Percentiles rank a stretch among this genome's conserved stretches.
Evolutionary conservation across 2,329 filamentous ascomycete species (phyloP).

Genomic region (Penicillium verrucosum): DNA sequence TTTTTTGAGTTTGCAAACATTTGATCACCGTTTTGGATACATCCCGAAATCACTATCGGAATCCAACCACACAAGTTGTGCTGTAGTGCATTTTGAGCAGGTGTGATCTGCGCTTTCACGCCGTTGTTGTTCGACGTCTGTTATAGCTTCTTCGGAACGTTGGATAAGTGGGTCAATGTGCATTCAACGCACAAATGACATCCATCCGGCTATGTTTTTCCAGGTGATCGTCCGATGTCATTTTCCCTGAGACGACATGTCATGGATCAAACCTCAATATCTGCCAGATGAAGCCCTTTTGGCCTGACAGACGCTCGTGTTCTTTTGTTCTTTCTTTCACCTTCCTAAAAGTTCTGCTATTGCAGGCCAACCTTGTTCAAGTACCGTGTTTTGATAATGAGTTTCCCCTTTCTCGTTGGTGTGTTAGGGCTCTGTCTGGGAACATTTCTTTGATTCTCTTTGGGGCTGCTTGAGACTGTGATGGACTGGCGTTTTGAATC

Average conservation of each 20-base stretch:
- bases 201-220: neutral
- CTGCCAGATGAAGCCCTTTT: neutral
- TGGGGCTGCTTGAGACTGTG: neutral
- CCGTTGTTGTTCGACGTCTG: constrained; percentile 2
- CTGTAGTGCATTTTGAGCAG: neutral
- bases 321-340: neutral
- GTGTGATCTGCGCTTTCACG: neutral
- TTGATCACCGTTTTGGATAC: neutral
- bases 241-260: constrained; percentile 11
- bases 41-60: neutral
- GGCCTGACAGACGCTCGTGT: neutral
- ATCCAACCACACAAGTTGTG: neutral
- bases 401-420: neutral
- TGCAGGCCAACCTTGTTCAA: neutral
- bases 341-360: neutral
- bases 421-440: neutral
- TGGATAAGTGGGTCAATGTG: neutral
- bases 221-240: constrained; percentile 11
- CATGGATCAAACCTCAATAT: neutral
- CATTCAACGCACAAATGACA: constrained; percentile 12
- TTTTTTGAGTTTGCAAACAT: neutral
- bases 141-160: constrained; percentile 8
- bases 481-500: neutral
- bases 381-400: neutral
- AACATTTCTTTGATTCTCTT: neutral